phyloP scores from a whole-genome alignment of 2,329 filamentous ascomycete species.

The Fusarium napiforme region DNA sequence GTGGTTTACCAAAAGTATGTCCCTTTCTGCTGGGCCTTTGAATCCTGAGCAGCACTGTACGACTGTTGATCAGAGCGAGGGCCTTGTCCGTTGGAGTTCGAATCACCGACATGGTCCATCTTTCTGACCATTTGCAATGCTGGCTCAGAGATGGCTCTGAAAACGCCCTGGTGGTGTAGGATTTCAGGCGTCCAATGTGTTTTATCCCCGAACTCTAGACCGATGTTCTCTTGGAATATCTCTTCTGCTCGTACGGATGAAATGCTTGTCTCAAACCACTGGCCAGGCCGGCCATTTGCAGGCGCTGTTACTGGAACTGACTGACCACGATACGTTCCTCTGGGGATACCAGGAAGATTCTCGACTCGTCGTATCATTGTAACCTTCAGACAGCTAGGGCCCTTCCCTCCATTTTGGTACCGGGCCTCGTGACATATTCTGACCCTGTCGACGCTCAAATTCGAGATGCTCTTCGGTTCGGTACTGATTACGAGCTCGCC shows the following conservation, averaged over 20 bases:
- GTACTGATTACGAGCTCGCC: conserved; percentile 35
- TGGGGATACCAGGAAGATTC: background rate
- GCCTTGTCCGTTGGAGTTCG: conserved; percentile 43
- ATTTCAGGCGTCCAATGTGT: conserved; percentile 41
- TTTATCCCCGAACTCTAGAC: conserved; percentile 43
- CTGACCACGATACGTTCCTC: conserved; percentile 10
- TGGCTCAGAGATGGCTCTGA: conserved; percentile 44
- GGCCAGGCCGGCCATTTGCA: conserved; percentile 11
- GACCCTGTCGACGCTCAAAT: conserved; percentile 28
- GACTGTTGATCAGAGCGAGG: conserved; percentile 6
- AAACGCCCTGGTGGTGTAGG: conserved; percentile 35
- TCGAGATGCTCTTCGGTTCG: background rate
- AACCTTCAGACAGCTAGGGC: conserved; percentile 37
- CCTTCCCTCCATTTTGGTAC: conserved; percentile 28
- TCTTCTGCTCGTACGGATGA: conserved; percentile 36
- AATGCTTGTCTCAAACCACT: conserved; percentile 47
- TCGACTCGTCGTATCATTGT: conserved; percentile 39
- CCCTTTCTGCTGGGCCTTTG: background rate
- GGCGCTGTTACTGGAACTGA: conserved; percentile 15
- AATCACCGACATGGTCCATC: conserved; percentile 48
- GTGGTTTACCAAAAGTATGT: conserved; percentile 36
- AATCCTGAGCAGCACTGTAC: conserved; percentile 12
- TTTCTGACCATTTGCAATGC: conserved; percentile 45
- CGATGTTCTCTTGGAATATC: conserved; percentile 41
- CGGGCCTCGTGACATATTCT: conserved; percentile 37